Evolutionary conservation across 768 basidiomycete species (phyloP).

Genomic region (Calocera viscosa): DNA sequence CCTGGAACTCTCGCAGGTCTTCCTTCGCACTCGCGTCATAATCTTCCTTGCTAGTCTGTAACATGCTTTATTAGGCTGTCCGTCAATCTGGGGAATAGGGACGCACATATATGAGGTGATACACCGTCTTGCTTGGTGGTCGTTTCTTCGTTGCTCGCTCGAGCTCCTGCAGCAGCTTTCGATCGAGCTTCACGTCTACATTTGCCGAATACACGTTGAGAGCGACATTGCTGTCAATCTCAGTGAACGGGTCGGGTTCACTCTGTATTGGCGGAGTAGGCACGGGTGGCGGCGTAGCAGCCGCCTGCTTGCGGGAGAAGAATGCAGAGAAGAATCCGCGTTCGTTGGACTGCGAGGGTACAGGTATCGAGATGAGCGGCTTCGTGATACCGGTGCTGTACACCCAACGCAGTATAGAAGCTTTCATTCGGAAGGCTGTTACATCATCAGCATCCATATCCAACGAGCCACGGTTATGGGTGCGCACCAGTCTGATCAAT

Average conservation of each 20-base stretch:
- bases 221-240: slow-evolving; percentile 43
- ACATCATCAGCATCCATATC: neutral
- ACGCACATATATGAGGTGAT: slow-evolving; percentile 74
- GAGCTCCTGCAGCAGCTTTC: slow-evolving; percentile 59
- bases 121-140: slow-evolving; percentile 59
- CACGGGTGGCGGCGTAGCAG: slow-evolving; percentile 26
- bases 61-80: neutral
- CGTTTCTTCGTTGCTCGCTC: slow-evolving; percentile 91
- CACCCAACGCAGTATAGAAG: slow-evolving; percentile 69
- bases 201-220: slow-evolving; percentile 56
- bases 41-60: slow-evolving; percentile 67
- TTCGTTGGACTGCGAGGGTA: slow-evolving; percentile 23
- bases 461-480: neutral
- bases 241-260: slow-evolving; percentile 23
- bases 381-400: slow-evolving; percentile 55
- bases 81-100: neutral
- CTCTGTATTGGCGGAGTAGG: slow-evolving; percentile 19
- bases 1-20: slow-evolving; percentile 44
- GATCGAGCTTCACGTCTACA: slow-evolving; percentile 49
- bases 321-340: slow-evolving; percentile 33
- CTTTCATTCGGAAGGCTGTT: slow-evolving; percentile 61
- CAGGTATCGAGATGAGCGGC: slow-evolving; percentile 27
- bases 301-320: slow-evolving; percentile 27
- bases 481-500: slow-evolving; percentile 40
- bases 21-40: slow-evolving; percentile 62